Evolutionary conservation across 768 basidiomycete species (phyloP).

Genomic region (Leccinum arenicola): DNA sequence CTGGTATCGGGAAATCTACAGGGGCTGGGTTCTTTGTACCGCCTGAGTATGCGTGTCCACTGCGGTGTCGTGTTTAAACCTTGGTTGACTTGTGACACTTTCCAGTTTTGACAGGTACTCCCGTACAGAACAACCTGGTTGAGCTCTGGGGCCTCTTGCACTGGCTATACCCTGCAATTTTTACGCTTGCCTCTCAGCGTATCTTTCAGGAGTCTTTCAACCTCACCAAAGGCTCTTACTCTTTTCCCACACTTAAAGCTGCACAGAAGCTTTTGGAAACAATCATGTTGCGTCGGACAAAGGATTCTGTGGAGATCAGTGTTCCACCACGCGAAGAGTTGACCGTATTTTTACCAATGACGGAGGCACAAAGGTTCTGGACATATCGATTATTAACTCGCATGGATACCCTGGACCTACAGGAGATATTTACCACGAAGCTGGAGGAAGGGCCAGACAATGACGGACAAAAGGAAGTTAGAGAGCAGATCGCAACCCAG

Average conservation of each 20-base stretch:
- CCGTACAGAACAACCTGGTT: constrained; percentile 63
- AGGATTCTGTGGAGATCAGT: constrained; percentile 44
- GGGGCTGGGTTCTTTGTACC: constrained; percentile 52
- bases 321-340: constrained; percentile 59
- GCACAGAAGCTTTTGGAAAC: constrained; percentile 46
- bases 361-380: constrained; percentile 62
- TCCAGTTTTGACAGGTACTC: constrained; percentile 69
- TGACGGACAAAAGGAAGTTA: constrained; percentile 39
- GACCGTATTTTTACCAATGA: constrained; percentile 55
- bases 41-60: constrained; percentile 42
- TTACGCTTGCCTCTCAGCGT: constrained; percentile 45
- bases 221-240: constrained; percentile 50
- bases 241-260: constrained; percentile 45
- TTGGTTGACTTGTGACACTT: not conserved
- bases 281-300: constrained; percentile 63
- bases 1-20: constrained; percentile 51
- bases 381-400: constrained; percentile 53
- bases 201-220: constrained; percentile 54
- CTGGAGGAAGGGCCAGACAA: constrained; percentile 28
- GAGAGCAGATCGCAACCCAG: constrained; percentile 38
- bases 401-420: constrained; percentile 47
- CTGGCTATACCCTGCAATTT: constrained; percentile 55
- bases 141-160: constrained; percentile 57
- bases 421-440: constrained; percentile 43
- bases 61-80: not conserved